Evolutionary conservation across 441 rosid species (phyloP), one percentile per base, ranked within the genome.

Genomic region (Populus trichocarpa): DNA sequence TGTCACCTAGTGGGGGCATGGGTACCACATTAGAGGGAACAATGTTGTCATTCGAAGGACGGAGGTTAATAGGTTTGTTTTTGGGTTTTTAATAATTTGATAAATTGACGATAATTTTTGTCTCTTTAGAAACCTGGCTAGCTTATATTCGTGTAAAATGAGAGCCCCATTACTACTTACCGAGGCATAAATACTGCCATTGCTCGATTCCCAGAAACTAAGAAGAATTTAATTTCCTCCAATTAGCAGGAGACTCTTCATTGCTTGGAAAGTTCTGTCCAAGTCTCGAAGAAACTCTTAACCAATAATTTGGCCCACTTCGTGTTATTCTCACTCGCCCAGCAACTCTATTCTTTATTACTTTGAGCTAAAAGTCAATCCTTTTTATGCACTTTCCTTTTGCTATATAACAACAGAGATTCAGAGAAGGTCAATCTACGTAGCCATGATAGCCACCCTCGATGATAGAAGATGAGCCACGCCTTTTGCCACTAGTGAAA

Each of bases 11-110:
- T 72, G 75, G 73, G 80, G 73, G 75, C 75, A 25, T 72, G 68
- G 82, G 75, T 77, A 81, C 82, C 88, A 80, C 83, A 70, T 23
- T 69, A 53, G 73, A 81, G 83, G 84, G 82, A 87, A 84, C 86
- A 80, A 66, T 68, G 23, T 78, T 30, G 75, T 78, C 78, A 28
- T 81, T 72, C 53, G 71, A 30, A 65, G 68, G 72, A 75, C 66
- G n/a, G 6, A 0, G 22, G 71, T 5, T 16, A 53, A 16, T 18
- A 53, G 2, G 22, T 53, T 53, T 6, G n/a, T 18, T 53, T 18
- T 18, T 5, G 70, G 20, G 30, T 40, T 76, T 33, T 33, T 1
- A 76, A 70, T 63, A 12, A 42, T 78, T 67, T 72, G 66, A 78
- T 72, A 66, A 81, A 22, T 57, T 59, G 61, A 69, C 71, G 71